Evolutionary conservation across 345 rosid species (phyloP), one percentile per base, ranked within the genome.

Genomic region (Eucalyptus sp.): DNA sequence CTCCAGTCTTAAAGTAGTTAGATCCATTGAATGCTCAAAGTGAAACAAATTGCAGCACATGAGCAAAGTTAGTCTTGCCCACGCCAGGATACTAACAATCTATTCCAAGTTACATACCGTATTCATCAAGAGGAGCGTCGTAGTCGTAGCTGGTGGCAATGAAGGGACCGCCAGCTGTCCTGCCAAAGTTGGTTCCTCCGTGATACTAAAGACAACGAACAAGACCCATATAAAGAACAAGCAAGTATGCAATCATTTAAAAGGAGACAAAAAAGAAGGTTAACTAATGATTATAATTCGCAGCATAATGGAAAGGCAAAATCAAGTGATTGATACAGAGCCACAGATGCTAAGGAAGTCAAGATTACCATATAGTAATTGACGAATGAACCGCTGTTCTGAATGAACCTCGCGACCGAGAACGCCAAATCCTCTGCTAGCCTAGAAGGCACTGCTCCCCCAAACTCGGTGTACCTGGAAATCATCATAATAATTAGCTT

Each of bases 61-160:
- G 88, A 86, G 71, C 58, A 33, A 31, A n/a, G 13, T 86, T 86
- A 25, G 44, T 22, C 44, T n/a, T 46, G 44, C 24, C 46, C 49
- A 16, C 13, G 18, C 54, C 3, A 14, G 56, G 37, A 29, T 80
- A 37, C 87, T 18, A 80, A 44, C 76, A 14, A 8, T 89, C 15
- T 29, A 58, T 37, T 71, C 3, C n/a, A 22, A 31, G 29, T 51
- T 50, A 64, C 90, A 66, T 90, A 93, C 93, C 94, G 51, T 76
- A 92, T 91, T 93, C 94, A 86, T 93, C 95, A 86, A 93, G 51
- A 7, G 95, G 95, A 56, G 95, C 94, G 50, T 93, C 95, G 50
- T 91, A 93, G 90, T 93, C 95, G 64, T 93, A 93, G 92, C 92
- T 91, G 51, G 95, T 92, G 87, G 95, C 92, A 86, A 93, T 92